Percentiles rank a stretch among this genome's conserved stretches.
These are phyloP conservation scores for Phaeoacremonium minimum DNA, from an alignment of 2,329 filamentous ascomycete species.

Conservation along the genomic window DNA sequence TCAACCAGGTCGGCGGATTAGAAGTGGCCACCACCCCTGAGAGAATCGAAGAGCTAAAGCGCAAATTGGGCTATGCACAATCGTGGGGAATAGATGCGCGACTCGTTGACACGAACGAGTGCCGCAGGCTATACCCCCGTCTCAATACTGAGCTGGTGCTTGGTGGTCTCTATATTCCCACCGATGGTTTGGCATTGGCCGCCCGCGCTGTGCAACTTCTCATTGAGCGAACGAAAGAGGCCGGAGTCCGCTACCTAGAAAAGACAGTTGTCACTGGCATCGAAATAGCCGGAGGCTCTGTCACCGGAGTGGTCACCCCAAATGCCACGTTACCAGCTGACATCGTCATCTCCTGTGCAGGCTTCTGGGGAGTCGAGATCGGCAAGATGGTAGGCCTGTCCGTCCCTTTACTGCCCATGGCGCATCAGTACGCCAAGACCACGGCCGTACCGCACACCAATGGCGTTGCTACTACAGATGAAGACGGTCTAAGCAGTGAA, in stretches of 20 bases:
- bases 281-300: conserved; percentile 37
- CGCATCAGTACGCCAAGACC: conserved; percentile 62
- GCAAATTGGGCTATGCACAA: conserved; percentile 55
- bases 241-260: conserved; percentile 55
- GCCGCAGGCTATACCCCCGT: conserved; percentile 47
- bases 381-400: conserved; percentile 55
- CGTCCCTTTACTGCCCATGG: conserved; percentile 56
- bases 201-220: conserved; percentile 58
- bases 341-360: conserved; percentile 58
- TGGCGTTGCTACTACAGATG: conserved; percentile 29
- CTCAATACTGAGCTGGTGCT: conserved; percentile 49
- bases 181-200: conserved; percentile 56
- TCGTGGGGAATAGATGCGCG: conserved; percentile 57
- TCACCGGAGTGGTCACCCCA: conserved; percentile 52
- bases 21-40: conserved; percentile 58
- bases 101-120: conserved; percentile 48
- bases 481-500: conserved; percentile 17
- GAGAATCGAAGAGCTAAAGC: conserved; percentile 56
- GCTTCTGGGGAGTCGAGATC: conserved; percentile 63
- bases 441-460: conserved; percentile 46
- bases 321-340: conserved; percentile 49
- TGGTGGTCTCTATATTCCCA: conserved; percentile 56
- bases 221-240: conserved; percentile 50
- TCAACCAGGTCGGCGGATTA: conserved; percentile 60
- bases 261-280: conserved; percentile 55